phyloP scores from a whole-genome alignment of 306 rosid genomes.

The Cicer bijugum region DNA sequence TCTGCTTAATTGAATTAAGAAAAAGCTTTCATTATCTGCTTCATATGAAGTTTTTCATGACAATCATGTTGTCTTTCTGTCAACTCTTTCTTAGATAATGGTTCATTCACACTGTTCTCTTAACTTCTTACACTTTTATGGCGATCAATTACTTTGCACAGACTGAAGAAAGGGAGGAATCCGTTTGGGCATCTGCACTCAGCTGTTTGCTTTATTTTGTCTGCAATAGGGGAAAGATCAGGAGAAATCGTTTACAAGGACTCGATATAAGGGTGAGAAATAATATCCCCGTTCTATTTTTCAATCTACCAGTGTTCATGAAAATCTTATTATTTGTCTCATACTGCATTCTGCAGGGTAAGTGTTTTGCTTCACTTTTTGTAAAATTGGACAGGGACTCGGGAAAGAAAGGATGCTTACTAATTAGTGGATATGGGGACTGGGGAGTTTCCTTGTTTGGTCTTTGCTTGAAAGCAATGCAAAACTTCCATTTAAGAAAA shows the following conservation, averaged over 20 bases:
- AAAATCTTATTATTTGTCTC: slow-evolving; percentile 32
- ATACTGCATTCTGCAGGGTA: slow-evolving; percentile 30
- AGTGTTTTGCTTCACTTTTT: slow-evolving; percentile 27
- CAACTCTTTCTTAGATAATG: slow-evolving; percentile 25
- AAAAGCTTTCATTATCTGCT: not conserved
- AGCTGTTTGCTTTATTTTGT: slow-evolving; percentile 99
- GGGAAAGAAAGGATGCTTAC: slow-evolving; percentile 30
- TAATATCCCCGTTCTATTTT: slow-evolving; percentile 29
- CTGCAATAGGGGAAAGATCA: slow-evolving; percentile 87
- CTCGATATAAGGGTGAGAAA: slow-evolving; percentile 95
- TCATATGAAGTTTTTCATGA: slow-evolving; percentile 23
- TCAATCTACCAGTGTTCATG: slow-evolving; percentile 21
- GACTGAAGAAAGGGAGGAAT: slow-evolving; percentile 91
- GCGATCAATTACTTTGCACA: slow-evolving; percentile 47
- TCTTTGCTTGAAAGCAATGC: slow-evolving; percentile 19
- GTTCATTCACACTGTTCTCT: slow-evolving; percentile 20
- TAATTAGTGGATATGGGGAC: slow-evolving; percentile 21
- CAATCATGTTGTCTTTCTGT: not conserved
- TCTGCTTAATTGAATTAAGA: slow-evolving; percentile 11
- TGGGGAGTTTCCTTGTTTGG: slow-evolving; percentile 10
- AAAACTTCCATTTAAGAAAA: slow-evolving; percentile 21
- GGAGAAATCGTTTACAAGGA: slow-evolving; percentile 81
- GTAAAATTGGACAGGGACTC: slow-evolving; percentile 3
- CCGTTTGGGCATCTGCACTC: slow-evolving; percentile 98
- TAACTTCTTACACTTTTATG: slow-evolving; percentile 27